Evolutionary conservation across 2,329 filamentous ascomycete genomes (phyloP).

Genomic region (Metarhizium humberi): DNA sequence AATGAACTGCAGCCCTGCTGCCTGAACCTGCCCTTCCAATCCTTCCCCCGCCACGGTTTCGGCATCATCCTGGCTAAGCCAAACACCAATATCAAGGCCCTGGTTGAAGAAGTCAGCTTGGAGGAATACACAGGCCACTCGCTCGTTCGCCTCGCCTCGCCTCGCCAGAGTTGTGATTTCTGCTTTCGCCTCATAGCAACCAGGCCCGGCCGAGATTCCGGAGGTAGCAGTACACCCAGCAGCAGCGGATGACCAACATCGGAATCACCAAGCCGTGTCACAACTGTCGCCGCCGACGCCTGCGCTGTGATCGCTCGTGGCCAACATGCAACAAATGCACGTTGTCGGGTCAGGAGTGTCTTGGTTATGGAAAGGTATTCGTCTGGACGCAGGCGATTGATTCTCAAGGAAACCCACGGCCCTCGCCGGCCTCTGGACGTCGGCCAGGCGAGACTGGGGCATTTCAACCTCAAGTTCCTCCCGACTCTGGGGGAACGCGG

Average conservation of each 20-base stretch:
- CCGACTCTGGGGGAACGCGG: background rate
- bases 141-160: background rate
- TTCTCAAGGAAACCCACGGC: constrained; percentile 35
- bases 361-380: constrained; percentile 52
- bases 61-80: background rate
- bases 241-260: constrained; percentile 21
- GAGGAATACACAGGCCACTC: background rate
- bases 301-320: constrained; percentile 52
- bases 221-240: background rate
- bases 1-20: background rate
- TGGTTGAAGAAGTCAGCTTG: background rate
- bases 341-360: constrained; percentile 45
- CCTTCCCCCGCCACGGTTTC: background rate
- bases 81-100: background rate
- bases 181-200: background rate
- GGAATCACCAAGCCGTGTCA: constrained; percentile 41
- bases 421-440: constrained; percentile 15
- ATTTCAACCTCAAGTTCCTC: background rate
- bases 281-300: constrained; percentile 51
- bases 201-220: background rate
- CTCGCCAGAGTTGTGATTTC: background rate
- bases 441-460: background rate
- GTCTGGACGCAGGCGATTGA: constrained; percentile 49
- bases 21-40: background rate
- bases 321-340: constrained; percentile 52